Evolutionary conservation across 2,329 filamentous ascomycete genomes (phyloP).

Genomic region (Colletotrichum sp.): DNA sequence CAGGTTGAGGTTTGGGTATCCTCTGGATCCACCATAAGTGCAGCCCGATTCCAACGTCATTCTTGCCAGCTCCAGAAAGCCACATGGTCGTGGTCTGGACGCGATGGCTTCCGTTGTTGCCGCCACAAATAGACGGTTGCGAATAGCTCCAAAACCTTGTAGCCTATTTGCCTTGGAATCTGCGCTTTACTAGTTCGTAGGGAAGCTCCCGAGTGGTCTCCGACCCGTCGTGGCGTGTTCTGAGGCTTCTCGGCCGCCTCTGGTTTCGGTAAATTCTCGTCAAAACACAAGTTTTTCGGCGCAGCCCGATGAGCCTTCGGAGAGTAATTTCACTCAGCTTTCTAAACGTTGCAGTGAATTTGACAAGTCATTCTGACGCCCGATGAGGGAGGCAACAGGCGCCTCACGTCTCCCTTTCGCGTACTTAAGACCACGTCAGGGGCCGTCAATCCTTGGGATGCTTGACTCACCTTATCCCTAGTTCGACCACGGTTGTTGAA

Average conservation of each 20-base stretch:
- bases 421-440: background rate
- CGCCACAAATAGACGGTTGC: background rate
- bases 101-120: background rate
- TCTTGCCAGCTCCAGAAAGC: background rate
- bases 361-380: background rate
- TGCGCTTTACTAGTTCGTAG: background rate
- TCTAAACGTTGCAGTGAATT: background rate
- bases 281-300: background rate
- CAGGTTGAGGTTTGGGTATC: background rate
- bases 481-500: background rate
- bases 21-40: background rate
- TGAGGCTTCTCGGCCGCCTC: background rate
- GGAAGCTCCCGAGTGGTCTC: background rate
- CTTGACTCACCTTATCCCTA: constrained; percentile 1
- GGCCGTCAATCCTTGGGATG: background rate
- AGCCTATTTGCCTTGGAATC: background rate
- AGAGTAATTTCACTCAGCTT: background rate
- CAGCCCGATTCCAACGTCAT: background rate
- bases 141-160: background rate
- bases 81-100: background rate
- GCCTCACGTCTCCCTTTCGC: background rate
- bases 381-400: background rate
- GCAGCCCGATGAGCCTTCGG: background rate
- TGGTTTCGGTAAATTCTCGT: background rate
- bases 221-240: background rate